Conservation (phyloP, 2,329 filamentous ascomycete species). For the Colletotrichum plurivorum region DNA sequence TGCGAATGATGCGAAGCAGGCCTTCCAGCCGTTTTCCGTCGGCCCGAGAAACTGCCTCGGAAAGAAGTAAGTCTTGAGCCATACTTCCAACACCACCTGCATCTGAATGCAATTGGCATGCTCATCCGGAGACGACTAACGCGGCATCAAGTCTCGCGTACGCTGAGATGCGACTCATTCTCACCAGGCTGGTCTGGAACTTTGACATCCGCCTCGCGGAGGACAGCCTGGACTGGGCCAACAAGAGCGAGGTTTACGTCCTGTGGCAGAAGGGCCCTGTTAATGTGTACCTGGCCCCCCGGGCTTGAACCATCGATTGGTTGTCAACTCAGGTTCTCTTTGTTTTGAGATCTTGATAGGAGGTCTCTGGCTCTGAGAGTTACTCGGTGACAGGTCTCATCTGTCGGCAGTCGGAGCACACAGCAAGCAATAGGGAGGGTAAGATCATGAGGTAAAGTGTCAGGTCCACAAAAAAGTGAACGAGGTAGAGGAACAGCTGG, state of each 20-base stretch:
- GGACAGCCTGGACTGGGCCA: not conserved
- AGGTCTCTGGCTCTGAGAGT: too few relatives aligned
- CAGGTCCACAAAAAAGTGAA: too few relatives aligned
- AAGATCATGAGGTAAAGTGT: too few relatives aligned
- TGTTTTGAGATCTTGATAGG: too few relatives aligned
- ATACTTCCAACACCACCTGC: too few relatives aligned
- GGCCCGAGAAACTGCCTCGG: slow-evolving; percentile 51
- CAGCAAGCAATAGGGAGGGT: too few relatives aligned
- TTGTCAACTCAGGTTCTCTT: too few relatives aligned
- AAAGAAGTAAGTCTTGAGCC: slow-evolving; percentile 48
- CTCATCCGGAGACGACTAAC: not conserved
- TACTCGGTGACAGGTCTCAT: too few relatives aligned
- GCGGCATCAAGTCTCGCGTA: not conserved
- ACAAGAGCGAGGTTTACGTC: not conserved
- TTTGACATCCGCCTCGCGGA: slow-evolving; percentile 5
- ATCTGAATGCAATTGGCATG: too few relatives aligned
- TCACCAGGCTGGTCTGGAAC: slow-evolving; percentile 13
- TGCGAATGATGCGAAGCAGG: slow-evolving; percentile 42
- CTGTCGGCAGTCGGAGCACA: too few relatives aligned
- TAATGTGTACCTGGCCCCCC: not conserved
- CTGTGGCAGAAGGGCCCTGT: slow-evolving; percentile 16
- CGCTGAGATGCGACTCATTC: not conserved
- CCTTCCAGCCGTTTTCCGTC: slow-evolving; percentile 47
- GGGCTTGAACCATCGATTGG: not conserved
- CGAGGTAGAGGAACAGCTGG: too few relatives aligned